These are phyloP conservation scores for Wickerhamomyces queroliae DNA, from an alignment of 805 yeast species.

Conservation along the genomic window DNA sequence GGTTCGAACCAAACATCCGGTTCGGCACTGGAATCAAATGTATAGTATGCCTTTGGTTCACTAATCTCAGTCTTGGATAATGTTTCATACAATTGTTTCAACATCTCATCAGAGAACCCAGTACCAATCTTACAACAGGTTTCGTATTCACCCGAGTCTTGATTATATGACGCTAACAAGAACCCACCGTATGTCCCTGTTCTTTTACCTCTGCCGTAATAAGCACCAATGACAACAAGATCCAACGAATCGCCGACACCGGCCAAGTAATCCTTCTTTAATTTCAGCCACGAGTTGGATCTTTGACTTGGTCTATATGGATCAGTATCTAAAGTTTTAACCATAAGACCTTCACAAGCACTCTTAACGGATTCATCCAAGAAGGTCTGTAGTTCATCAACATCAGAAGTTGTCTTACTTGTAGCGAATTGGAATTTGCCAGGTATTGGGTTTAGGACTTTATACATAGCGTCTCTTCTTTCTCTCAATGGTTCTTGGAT, in stretches of 20 bases:
- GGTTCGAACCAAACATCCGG: slow-evolving; percentile 98
- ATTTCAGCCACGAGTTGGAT: slow-evolving; percentile 90
- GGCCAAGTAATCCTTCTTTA: slow-evolving; percentile 89
- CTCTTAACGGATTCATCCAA: slow-evolving; percentile 86
- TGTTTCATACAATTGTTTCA: slow-evolving; percentile 51
- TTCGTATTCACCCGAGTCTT: slow-evolving; percentile 88
- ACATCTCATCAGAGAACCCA: slow-evolving; percentile 85
- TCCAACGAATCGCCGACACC: slow-evolving; percentile 97
- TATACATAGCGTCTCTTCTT: slow-evolving; percentile 56
- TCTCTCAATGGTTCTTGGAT: slow-evolving; percentile 63
- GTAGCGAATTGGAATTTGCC: slow-evolving; percentile 86
- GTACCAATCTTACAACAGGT: slow-evolving; percentile 97
- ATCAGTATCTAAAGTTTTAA: slow-evolving; percentile 74
- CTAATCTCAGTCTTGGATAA: slow-evolving; percentile 63
- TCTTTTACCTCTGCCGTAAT: slow-evolving; percentile 88
- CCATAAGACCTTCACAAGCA: slow-evolving; percentile 95
- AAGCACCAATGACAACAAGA: slow-evolving; percentile 90
- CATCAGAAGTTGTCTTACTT: slow-evolving; percentile 58
- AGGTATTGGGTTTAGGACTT: slow-evolving; percentile 51
- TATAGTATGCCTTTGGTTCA: slow-evolving; percentile 60
- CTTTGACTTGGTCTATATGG: slow-evolving; percentile 96
- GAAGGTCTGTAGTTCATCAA: slow-evolving; percentile 73
- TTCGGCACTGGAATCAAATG: slow-evolving; percentile 64
- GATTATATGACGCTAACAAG: slow-evolving; percentile 82
- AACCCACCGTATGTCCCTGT: slow-evolving; percentile 96